Evolutionary conservation across 768 basidiomycete genomes (phyloP), one percentile per base, ranked within the genome.

Genomic region (Mycena metata): DNA sequence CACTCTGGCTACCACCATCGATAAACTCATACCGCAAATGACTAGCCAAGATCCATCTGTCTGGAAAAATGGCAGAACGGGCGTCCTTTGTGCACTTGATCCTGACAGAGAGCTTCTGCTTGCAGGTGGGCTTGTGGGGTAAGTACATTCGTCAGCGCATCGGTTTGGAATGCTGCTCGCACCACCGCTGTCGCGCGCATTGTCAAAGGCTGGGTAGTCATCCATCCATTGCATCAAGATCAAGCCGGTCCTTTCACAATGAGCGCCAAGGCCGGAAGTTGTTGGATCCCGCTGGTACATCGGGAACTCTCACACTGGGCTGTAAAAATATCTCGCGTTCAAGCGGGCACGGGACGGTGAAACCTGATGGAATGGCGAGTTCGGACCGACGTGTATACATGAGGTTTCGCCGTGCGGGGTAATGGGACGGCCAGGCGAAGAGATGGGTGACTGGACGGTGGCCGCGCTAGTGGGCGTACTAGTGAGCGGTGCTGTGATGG

Each of bases 361-460:
- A 64, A 64, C 63, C 24, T 64, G 63, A 64, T 64, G 46, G 7
- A 11, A 13, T 13, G 47, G 15, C 21, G 50, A 10, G 23, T 43
- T 36, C 63, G 63, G 63, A 4, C 63, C 63, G 63, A 41, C 3
- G 2, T 35, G 33, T n/a, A 11, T 49, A 17, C 15, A 43, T 19
- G 36, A 23, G 42, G 54, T 64, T 64, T 49, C 63, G 46, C 54
- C 45, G 43, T 36, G 23, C 36, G 63, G 63, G 63, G 63, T 16
- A 55, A 63, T 21, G 62, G 5, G 42, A 26, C 19, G n/a, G 30
- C 19, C 33, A 17, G 26, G 24, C 33, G 54, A 56, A 30, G 35
- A 56, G 52, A 45, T 19, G 43, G 16, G 9, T 23, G 19, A 26
- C 55, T n/a, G 54, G 54, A 24, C 35, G 3, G 39, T 39, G 39